These are phyloP conservation scores for Vaccinium myrtillus DNA, from an alignment of 148 eudicot species.

Conservation along the genomic window DNA sequence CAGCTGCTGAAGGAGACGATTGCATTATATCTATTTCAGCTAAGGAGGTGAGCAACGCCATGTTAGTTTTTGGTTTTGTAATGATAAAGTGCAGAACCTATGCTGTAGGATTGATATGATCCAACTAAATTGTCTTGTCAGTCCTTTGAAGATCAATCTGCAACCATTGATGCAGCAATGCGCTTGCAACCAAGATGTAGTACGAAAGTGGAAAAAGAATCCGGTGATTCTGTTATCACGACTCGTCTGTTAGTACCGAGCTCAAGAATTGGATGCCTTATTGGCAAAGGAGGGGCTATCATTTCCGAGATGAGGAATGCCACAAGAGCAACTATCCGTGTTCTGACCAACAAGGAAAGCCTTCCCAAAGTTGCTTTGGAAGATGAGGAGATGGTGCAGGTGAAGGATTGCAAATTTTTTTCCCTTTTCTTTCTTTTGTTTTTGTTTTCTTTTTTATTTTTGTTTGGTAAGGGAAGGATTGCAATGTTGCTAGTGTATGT, in stretches of 20 bases:
- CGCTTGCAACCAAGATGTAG: slow-evolving; percentile 89
- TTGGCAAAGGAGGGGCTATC: slow-evolving; percentile 93
- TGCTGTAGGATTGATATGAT: not conserved
- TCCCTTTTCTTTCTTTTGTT: not conserved
- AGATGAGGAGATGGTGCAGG: slow-evolving; percentile 98
- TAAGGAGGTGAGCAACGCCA: slow-evolving; percentile 59
- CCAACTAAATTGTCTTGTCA: slow-evolving; percentile 22
- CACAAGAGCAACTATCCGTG: slow-evolving; percentile 85
- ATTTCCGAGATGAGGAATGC: slow-evolving; percentile 76
- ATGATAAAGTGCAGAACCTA: not conserved
- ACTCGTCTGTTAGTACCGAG: slow-evolving; percentile 79
- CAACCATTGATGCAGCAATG: slow-evolving; percentile 87
- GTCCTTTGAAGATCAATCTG: slow-evolving; percentile 76
- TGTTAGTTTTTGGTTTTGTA: not conserved
- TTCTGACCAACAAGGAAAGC: slow-evolving; percentile 69
- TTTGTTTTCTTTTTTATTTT: not conserved
- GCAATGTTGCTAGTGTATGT: not conserved
- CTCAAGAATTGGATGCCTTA: slow-evolving; percentile 75
- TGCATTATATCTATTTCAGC: slow-evolving; percentile 78
- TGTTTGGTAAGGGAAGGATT: not conserved
- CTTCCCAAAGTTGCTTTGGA: slow-evolving; percentile 84
- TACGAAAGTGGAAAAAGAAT: slow-evolving; percentile 70
- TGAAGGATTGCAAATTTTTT: slow-evolving; percentile 19
- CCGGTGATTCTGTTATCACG: slow-evolving; percentile 58
- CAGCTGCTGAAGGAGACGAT: slow-evolving; percentile 75